Evolutionary conservation across 805 yeast species (phyloP).

Genomic region (Candida boleticola): DNA sequence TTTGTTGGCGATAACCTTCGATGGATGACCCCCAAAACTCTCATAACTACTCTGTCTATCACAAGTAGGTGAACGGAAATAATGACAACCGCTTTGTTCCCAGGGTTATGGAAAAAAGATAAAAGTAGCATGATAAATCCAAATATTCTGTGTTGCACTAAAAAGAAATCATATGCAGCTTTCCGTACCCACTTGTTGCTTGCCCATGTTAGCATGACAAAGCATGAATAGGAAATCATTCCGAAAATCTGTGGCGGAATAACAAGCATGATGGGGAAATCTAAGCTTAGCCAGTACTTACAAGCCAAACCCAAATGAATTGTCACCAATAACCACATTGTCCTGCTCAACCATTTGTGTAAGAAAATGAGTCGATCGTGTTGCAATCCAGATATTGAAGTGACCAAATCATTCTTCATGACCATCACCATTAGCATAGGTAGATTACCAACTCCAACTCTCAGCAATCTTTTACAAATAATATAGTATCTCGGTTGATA

Average conservation of each 20-base stretch:
- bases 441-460: constrained; percentile 38
- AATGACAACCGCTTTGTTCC: constrained; percentile 30
- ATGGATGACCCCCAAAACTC: constrained; percentile 32
- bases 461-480: constrained; percentile 42
- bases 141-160: constrained; percentile 42
- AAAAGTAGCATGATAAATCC: constrained; percentile 42
- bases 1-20: constrained; percentile 34
- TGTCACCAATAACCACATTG: constrained; percentile 33
- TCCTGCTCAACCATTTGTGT: constrained; percentile 46
- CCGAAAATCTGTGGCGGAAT: constrained; percentile 55
- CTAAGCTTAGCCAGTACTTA: constrained; percentile 41
- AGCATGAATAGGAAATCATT: constrained; percentile 39
- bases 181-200: constrained; percentile 34
- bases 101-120: constrained; percentile 40
- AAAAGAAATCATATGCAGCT: constrained; percentile 42
- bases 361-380: constrained; percentile 37
- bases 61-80: constrained; percentile 44
- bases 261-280: constrained; percentile 35
- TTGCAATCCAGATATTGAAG: constrained; percentile 40
- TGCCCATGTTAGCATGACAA: constrained; percentile 36
- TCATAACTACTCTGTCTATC: constrained; percentile 34
- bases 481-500: constrained; percentile 40
- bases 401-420: constrained; percentile 38
- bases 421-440: constrained; percentile 37
- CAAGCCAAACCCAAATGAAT: constrained; percentile 33